phyloP scores from a whole-genome alignment of 2,329 filamentous ascomycete species.

The Neurospora crassa region DNA sequence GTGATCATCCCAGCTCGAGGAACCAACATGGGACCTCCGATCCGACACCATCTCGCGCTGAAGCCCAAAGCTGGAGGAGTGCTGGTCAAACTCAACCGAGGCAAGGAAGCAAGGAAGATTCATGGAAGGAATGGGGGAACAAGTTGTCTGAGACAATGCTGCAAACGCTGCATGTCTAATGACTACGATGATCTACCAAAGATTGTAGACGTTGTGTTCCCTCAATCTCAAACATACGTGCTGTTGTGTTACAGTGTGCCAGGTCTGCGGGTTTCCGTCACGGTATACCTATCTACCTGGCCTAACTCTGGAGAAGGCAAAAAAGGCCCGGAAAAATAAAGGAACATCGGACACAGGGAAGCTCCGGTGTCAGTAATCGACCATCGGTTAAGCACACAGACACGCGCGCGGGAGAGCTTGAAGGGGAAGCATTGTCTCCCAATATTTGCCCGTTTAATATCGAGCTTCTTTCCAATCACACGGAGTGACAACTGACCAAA shows the following conservation, averaged over 20 bases:
- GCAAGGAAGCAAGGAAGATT: neutral
- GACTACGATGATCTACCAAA: neutral
- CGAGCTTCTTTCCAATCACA: neutral
- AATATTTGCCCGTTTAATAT: neutral
- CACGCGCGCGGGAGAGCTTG: neutral
- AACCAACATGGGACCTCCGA: neutral
- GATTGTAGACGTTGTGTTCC: neutral
- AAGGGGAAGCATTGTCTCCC: neutral
- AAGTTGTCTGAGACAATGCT: neutral
- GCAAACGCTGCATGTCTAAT: no score
- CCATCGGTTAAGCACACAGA: neutral
- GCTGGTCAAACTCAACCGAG: neutral
- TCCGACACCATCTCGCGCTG: neutral
- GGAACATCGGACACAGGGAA: neutral
- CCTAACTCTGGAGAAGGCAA: neutral
- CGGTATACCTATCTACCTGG: neutral
- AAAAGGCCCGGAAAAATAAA: no score
- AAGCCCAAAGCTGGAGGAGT: neutral
- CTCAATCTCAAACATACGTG: neutral
- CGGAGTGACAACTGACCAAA: neutral
- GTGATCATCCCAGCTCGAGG: neutral
- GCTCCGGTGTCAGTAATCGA: neutral
- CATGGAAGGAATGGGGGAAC: neutral
- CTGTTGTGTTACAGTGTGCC: neutral
- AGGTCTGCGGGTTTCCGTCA: neutral